phyloP scores from a whole-genome alignment of 495 filamentous ascomycete species.

The Pyronema domesticum region DNA sequence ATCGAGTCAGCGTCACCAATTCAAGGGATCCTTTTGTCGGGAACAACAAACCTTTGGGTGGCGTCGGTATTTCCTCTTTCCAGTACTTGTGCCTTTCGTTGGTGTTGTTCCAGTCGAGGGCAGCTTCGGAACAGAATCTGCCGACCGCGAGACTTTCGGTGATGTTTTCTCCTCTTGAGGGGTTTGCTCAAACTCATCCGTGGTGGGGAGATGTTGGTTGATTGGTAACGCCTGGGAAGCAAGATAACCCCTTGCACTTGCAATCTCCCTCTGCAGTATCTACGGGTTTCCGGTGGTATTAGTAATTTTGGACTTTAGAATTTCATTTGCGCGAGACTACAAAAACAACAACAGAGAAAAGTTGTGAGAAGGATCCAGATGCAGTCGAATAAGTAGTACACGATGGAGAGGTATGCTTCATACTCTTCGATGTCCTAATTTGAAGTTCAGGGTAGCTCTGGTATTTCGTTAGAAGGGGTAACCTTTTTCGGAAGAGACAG shows the following conservation, averaged over 20 bases:
- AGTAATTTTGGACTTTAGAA: background rate
- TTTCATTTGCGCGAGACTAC: background rate
- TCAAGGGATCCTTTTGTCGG: background rate
- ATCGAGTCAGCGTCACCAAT: constrained; percentile 9
- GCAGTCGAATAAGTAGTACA: background rate
- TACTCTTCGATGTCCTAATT: constrained; percentile 63
- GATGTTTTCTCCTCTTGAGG: constrained; percentile 22
- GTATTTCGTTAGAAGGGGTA: constrained; percentile 9
- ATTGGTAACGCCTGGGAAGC: constrained; percentile 24
- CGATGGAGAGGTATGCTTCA: constrained; percentile 17
- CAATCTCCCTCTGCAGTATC: constrained; percentile 35
- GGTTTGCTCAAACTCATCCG: constrained; percentile 7
- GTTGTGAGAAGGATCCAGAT: background rate
- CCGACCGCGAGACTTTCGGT: constrained; percentile 13
- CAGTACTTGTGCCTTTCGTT: constrained; percentile 18
- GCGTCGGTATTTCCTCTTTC: constrained; percentile 58
- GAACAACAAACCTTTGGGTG: constrained; percentile 53
- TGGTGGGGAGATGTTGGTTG: constrained; percentile 11
- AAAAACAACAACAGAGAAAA: background rate
- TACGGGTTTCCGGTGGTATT: constrained; percentile 4
- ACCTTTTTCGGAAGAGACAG: background rate
- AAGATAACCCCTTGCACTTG: constrained; percentile 37
- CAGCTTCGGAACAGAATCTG: background rate
- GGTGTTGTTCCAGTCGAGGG: constrained; percentile 9
- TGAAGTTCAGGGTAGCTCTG: constrained; percentile 51